phyloP scores from a whole-genome alignment of 495 filamentous ascomycete species.

The Lasiosphaeria ovina region DNA sequence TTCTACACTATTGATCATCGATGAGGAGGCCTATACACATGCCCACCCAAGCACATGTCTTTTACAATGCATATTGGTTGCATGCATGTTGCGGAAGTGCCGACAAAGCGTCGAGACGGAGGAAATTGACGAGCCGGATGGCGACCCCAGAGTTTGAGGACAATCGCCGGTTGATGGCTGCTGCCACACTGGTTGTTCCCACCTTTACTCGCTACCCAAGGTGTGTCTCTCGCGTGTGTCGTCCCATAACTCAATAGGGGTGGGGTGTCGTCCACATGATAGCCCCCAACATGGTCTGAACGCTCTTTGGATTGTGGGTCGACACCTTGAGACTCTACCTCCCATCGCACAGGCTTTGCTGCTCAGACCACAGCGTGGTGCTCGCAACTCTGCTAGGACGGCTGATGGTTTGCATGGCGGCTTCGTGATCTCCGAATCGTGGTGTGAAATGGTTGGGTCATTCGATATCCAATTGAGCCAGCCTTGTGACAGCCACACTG shows the following conservation, averaged over 20 bases:
- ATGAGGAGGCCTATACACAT: too few species aligned
- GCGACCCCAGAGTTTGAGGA: not conserved
- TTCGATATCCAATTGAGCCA: not conserved
- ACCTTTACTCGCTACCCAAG: not conserved
- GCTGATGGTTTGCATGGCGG: not conserved
- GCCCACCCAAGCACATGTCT: too few species aligned
- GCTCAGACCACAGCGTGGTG: not conserved
- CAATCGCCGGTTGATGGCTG: not conserved
- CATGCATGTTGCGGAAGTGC: not conserved
- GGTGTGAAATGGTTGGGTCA: not conserved
- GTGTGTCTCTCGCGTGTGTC: not conserved
- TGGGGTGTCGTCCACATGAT: conserved; percentile 2
- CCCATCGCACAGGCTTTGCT: not conserved
- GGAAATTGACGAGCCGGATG: not conserved
- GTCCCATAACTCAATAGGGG: conserved; percentile 1
- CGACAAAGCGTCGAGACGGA: not conserved
- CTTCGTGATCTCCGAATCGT: not conserved
- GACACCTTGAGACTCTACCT: not conserved
- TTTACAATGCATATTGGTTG: not conserved
- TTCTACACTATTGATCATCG: too few species aligned
- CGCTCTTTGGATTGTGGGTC: not conserved
- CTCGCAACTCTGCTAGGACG: not conserved
- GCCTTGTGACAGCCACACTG: not conserved
- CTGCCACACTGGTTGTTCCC: not conserved
- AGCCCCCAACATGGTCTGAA: not conserved